phyloP scores from a whole-genome alignment of 2,329 filamentous ascomycete species.

The Sclerotinia minor region DNA sequence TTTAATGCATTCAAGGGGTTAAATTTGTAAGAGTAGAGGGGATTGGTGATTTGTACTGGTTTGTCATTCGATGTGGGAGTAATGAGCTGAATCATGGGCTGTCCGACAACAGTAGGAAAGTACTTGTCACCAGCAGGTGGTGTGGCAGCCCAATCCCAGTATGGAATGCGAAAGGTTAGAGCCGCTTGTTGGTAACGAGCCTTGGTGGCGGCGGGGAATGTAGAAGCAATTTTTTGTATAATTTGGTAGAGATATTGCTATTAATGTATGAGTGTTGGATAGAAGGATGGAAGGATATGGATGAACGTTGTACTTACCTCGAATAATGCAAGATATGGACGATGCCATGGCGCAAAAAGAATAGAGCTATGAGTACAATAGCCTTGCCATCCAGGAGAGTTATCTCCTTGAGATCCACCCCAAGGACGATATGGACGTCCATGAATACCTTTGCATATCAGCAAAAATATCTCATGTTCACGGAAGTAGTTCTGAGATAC shows the following conservation, averaged over 20 bases:
- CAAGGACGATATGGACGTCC: slow-evolving; percentile 66
- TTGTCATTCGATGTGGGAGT: slow-evolving; percentile 44
- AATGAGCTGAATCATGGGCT: slow-evolving; percentile 30
- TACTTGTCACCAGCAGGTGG: slow-evolving; percentile 44
- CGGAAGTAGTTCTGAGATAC: not conserved
- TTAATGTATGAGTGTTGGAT: slow-evolving; percentile 46
- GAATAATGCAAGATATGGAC: slow-evolving; percentile 69
- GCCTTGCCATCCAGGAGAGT: slow-evolving; percentile 31
- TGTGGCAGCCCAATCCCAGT: slow-evolving; percentile 51
- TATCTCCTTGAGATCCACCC: slow-evolving; percentile 52
- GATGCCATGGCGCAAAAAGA: slow-evolving; percentile 80
- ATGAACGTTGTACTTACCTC: slow-evolving; percentile 46
- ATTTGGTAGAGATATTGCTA: slow-evolving; percentile 47
- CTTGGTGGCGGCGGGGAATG: slow-evolving; percentile 50
- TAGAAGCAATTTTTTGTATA: slow-evolving; percentile 50
- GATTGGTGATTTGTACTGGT: slow-evolving; percentile 63
- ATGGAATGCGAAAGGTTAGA: slow-evolving; percentile 47
- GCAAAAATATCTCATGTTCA: slow-evolving; percentile 41
- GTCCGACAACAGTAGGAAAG: slow-evolving; percentile 43
- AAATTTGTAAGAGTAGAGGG: slow-evolving; percentile 61
- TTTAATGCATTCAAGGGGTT: slow-evolving; percentile 50
- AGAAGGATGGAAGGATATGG: not conserved
- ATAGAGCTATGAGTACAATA: slow-evolving; percentile 78
- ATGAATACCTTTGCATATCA: slow-evolving; percentile 61
- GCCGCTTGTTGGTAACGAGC: slow-evolving; percentile 50